Conservation (phyloP, 257 asterid species). For the Solanum stenotomum region DNA sequence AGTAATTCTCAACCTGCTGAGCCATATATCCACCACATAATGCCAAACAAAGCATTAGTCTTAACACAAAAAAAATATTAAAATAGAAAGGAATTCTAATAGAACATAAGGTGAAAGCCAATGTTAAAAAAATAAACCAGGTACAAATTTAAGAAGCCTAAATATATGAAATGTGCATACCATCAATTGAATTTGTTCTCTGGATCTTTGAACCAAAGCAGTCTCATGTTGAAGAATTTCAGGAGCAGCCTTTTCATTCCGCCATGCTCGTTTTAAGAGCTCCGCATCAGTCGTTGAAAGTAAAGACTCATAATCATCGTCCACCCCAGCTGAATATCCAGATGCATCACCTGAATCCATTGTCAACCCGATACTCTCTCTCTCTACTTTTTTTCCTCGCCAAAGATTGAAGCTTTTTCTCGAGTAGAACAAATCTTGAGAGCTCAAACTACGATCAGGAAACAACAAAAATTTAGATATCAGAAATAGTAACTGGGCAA, state of each 20-base stretch:
- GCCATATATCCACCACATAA: background rate
- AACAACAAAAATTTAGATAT: background rate
- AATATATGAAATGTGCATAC: slow-evolving; percentile 17
- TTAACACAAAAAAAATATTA: background rate
- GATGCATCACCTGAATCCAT: slow-evolving; percentile 49
- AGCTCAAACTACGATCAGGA: background rate
- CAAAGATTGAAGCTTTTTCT: background rate
- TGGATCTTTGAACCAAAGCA: slow-evolving; percentile 55
- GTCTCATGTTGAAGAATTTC: slow-evolving; percentile 65
- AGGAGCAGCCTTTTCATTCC: slow-evolving; percentile 93
- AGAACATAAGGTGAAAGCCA: background rate
- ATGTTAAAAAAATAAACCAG: background rate
- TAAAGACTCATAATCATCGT: slow-evolving; percentile 64
- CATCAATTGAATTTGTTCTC: slow-evolving; percentile 62
- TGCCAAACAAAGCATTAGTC: background rate
- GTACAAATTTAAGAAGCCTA: background rate
- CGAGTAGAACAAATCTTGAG: background rate
- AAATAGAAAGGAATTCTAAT: background rate
- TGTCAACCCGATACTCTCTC: background rate
- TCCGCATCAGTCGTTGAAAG: slow-evolving; percentile 65
- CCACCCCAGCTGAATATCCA: slow-evolving; percentile 22
- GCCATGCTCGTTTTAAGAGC: slow-evolving; percentile 79
- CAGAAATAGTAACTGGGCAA: background rate
- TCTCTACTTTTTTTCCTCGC: background rate
- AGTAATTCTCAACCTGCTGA: background rate